phyloP scores from a whole-genome alignment of 1,284 basidiomycete species.

The Xerocomus cyaneibrunnescens region DNA sequence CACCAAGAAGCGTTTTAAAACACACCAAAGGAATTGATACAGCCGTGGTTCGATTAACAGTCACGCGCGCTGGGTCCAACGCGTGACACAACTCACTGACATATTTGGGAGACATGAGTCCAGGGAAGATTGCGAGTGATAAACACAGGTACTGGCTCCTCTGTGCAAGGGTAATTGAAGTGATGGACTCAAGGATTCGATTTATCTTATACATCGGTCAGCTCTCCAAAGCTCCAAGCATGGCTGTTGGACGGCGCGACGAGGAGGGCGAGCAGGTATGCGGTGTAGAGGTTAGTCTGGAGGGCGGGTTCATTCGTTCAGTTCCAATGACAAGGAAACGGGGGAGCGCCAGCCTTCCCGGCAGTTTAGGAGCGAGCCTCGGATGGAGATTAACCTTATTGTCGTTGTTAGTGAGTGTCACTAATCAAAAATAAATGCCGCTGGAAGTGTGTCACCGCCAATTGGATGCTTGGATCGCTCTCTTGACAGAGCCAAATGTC shows the following conservation, averaged over 20 bases:
- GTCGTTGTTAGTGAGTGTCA: too few relatives aligned
- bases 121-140: too few relatives aligned
- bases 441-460: neutral
- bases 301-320: neutral
- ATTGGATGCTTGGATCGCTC: neutral
- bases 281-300: neutral
- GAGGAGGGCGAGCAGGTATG: neutral
- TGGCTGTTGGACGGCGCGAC: neutral
- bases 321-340: neutral
- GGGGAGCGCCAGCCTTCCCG: too few relatives aligned
- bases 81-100: slow-evolving; percentile 5
- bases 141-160: neutral
- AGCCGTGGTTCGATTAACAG: neutral
- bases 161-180: neutral
- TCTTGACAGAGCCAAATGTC: neutral
- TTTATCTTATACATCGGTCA: neutral
- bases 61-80: neutral
- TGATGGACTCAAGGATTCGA: neutral
- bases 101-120: slow-evolving; percentile 2
- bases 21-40: neutral
- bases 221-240: slow-evolving; percentile 6
- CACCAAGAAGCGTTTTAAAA: too few relatives aligned
- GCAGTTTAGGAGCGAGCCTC: too few relatives aligned
- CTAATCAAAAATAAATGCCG: neutral
- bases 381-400: neutral